A percentile compares a stretch with the other conserved stretches of the same genome.
Conservation (phyloP, 1,139 yeast genomes). For the Candida neerlandica region DNA sequence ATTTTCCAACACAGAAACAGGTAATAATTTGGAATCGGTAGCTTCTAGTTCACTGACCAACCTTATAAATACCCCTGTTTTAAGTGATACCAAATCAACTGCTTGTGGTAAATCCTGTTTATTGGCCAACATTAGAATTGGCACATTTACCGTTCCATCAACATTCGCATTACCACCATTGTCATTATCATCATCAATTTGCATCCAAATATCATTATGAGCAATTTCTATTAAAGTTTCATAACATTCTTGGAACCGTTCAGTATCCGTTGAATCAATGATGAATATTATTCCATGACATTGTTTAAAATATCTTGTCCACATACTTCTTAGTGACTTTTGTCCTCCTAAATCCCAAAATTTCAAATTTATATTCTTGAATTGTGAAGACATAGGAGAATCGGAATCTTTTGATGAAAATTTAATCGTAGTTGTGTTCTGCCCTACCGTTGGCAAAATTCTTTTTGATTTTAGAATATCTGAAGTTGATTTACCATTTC, state of each 20-base stretch:
- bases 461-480: conserved; percentile 41
- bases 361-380: conserved; percentile 62
- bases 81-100: conserved; percentile 77
- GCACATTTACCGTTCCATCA: conserved; percentile 58
- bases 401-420: conserved; percentile 32
- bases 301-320: conserved; percentile 83
- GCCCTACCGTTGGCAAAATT: conserved; percentile 55
- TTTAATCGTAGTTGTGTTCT: conserved; percentile 58
- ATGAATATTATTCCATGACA: conserved; percentile 93
- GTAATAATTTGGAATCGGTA: conserved; percentile 85
- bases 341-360: conserved; percentile 99
- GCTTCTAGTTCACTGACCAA: conserved; percentile 84
- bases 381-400: conserved; percentile 28
- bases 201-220: conserved; percentile 48
- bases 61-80: conserved; percentile 76
- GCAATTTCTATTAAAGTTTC: conserved; percentile 54
- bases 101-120: conserved; percentile 83
- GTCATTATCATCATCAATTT: conserved; percentile 38
- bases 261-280: conserved; percentile 87
- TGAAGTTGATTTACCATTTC: conserved; percentile 17
- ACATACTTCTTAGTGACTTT: conserved; percentile 73
- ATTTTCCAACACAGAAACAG: conserved; percentile 85
- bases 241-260: conserved; percentile 80
- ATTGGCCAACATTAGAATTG: conserved; percentile 91
- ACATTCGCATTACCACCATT: conserved; percentile 33